These are phyloP conservation scores for Ganoderma resinaceum DNA, from an alignment of 1,284 basidiomycete species.

Conservation along the genomic window DNA sequence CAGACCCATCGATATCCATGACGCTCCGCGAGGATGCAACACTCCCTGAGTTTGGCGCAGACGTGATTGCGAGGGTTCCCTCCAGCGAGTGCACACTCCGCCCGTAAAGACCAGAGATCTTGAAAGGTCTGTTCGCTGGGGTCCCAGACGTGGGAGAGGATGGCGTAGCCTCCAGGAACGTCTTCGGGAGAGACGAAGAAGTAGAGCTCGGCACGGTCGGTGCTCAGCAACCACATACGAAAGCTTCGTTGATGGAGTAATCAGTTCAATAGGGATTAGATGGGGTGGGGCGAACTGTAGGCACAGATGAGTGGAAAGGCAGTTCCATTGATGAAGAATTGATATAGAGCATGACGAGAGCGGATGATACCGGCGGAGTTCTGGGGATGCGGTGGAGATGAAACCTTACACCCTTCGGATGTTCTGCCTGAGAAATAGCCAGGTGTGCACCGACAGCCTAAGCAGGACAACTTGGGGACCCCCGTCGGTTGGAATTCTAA, in stretches of 20 bases:
- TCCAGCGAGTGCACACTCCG: neutral
- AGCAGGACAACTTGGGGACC: neutral
- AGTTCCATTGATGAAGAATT: neutral
- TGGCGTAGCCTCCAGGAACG: slow-evolving; percentile 2
- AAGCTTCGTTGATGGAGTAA: neutral
- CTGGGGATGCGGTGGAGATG: neutral
- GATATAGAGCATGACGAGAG: neutral
- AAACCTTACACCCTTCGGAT: neutral
- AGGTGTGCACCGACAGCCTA: neutral
- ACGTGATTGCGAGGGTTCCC: neutral
- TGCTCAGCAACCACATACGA: neutral
- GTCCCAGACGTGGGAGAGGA: slow-evolving; percentile 6
- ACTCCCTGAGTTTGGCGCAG: neutral
- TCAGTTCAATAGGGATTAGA: neutral
- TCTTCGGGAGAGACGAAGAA: slow-evolving; percentile 1
- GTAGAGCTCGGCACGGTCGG: slow-evolving; percentile 1
- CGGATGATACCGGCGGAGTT: neutral
- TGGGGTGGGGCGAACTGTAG: neutral
- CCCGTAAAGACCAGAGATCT: neutral
- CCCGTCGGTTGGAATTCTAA: neutral
- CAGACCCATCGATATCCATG: slow-evolving; percentile 3
- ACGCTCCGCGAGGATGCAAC: slow-evolving; percentile 2
- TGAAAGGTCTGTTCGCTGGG: neutral
- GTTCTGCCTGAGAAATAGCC: neutral
- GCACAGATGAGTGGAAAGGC: neutral